A percentile compares a stretch with the other conserved stretches of the same genome.
phyloP scores from a whole-genome alignment of 2,329 filamentous ascomycete species.

The Cytospora paraplurivora region DNA sequence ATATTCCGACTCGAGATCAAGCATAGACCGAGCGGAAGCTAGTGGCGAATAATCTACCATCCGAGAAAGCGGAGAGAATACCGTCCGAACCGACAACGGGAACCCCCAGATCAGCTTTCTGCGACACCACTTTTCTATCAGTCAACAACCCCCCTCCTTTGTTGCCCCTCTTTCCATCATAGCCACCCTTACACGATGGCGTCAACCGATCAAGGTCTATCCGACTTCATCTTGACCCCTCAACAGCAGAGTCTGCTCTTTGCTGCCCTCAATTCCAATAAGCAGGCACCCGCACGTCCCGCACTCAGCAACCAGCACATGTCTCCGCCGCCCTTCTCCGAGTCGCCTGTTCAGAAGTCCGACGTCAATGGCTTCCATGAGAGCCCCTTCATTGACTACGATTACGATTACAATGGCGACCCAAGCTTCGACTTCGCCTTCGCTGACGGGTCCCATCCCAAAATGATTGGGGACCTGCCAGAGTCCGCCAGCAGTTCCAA shows the following conservation, averaged over 20 bases:
- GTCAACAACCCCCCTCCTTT: background rate
- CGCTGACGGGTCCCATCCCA: conserved; percentile 54
- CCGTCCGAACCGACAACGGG: conserved; percentile 4
- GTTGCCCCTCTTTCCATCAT: conserved; percentile 6
- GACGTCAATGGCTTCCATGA: conserved; percentile 63
- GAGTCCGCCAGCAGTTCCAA: conserved; percentile 44
- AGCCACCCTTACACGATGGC: conserved; percentile 46
- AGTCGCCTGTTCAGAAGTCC: conserved; percentile 50
- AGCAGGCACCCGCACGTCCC: conserved; percentile 41
- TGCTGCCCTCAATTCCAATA: conserved; percentile 75
- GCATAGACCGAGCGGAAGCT: conserved; percentile 9
- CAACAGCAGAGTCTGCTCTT: conserved; percentile 77
- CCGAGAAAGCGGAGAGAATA: conserved; percentile 14
- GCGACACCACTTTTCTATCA: conserved; percentile 2
- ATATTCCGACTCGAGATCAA: background rate
- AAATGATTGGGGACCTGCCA: conserved; percentile 77
- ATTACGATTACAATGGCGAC: conserved; percentile 74
- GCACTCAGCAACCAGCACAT: conserved; percentile 45
- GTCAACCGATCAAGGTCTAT: conserved; percentile 51
- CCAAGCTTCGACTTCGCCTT: conserved; percentile 75
- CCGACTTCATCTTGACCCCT: conserved; percentile 69
- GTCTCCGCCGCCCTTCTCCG: conserved; percentile 52
- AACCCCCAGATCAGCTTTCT: background rate
- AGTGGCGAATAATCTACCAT: conserved; percentile 21
- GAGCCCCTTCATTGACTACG: conserved; percentile 82